Conservation (phyloP, 176 grass and related monocot genomes). For the Bolboschoenus planiculmis region DNA sequence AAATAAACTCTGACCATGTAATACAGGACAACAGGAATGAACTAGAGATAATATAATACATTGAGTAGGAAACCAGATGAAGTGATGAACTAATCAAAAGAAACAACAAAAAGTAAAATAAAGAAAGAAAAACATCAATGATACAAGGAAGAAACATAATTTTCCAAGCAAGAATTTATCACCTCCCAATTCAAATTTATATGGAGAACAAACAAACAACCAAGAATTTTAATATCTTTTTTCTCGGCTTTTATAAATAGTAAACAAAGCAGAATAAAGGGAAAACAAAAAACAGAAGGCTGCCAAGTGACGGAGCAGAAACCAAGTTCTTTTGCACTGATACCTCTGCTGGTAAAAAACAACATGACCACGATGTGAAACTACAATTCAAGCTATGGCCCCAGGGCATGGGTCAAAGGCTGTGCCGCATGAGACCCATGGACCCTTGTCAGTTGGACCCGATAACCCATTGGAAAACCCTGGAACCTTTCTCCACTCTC, state of each 20-base stretch:
- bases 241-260: constrained; percentile 2
- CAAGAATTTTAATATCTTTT: constrained; percentile 9
- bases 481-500: constrained; percentile 89
- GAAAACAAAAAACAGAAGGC: not conserved
- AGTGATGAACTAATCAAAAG: too few species aligned
- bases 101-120: not conserved
- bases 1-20: not conserved
- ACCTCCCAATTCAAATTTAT: constrained; percentile 17
- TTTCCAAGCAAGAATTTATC: not conserved
- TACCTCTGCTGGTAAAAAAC: not conserved
- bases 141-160: not conserved
- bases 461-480: constrained; percentile 47
- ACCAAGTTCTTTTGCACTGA: constrained; percentile 3
- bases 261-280: not conserved
- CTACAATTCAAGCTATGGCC: constrained; percentile 50
- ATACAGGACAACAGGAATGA: not conserved
- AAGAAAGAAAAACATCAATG: not conserved
- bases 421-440: constrained; percentile 84
- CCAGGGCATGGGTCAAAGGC: constrained; percentile 64
- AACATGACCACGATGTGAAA: not conserved
- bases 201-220: not conserved
- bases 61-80: not conserved
- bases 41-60: not conserved
- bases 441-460: constrained; percentile 41
- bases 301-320: not conserved